A percentile compares a stretch with the other conserved stretches of the same genome.
These are phyloP conservation scores for Pythium brachiatum DNA, from an alignment of 352 stramenopile species.

Conservation along the genomic window DNA sequence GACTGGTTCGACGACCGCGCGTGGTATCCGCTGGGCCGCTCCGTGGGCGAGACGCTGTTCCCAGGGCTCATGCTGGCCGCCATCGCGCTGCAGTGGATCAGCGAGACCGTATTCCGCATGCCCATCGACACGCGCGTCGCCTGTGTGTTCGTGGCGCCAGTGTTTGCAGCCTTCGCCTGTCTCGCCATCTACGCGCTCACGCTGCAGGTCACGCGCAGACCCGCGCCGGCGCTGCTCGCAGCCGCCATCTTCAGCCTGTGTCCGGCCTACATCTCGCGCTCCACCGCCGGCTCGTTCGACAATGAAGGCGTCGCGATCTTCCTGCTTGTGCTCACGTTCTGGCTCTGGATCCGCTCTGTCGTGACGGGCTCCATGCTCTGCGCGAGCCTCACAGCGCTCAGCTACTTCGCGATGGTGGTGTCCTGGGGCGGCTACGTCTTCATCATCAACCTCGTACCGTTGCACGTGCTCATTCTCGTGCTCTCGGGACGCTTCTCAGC, in stretches of 20 bases:
- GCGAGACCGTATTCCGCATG: constrained; percentile 53
- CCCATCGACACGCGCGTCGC: constrained; percentile 82
- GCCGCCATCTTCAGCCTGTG: constrained; percentile 93
- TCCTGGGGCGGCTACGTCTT: constrained; percentile 99
- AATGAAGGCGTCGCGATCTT: constrained; percentile 99
- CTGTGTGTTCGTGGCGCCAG: constrained; percentile 88
- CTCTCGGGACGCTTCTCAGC: constrained; percentile 88
- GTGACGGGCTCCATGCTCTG: constrained; percentile 77
- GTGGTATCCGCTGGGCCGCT: constrained; percentile 93
- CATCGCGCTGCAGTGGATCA: constrained; percentile 70
- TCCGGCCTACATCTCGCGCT: constrained; percentile 97
- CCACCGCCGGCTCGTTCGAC: constrained; percentile 97
- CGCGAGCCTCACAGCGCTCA: constrained; percentile 59
- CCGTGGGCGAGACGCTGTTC: constrained; percentile 92
- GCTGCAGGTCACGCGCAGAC: constrained; percentile 62
- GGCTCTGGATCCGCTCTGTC: constrained; percentile 90
- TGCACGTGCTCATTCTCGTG: constrained; percentile 93
- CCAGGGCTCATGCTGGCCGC: constrained; percentile 90
- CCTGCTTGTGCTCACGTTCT: constrained; percentile 97
- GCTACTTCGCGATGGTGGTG: constrained; percentile 97
- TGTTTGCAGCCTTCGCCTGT: constrained; percentile 85
- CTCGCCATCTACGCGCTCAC: constrained; percentile 90
- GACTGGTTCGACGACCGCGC: constrained; percentile 98
- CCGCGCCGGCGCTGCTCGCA: constrained; percentile 79
- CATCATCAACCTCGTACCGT: constrained; percentile 98